These are phyloP conservation scores for Tubosaeta sp. DNA, from an alignment of 768 basidiomycete genomes.

Conservation along the genomic window DNA sequence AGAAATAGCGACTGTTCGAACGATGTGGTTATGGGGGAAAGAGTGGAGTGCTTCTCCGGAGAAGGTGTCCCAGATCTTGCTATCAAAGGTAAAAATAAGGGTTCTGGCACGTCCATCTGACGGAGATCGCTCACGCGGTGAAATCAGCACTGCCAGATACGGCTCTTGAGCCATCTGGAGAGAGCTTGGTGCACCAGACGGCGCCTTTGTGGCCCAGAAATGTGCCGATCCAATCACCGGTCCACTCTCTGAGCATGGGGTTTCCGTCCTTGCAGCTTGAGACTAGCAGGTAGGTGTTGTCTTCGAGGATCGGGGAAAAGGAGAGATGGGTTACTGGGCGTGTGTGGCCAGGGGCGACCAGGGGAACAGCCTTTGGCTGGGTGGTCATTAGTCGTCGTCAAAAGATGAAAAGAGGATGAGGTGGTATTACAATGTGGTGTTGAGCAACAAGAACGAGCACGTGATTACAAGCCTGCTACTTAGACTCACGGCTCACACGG, in stretches of 20 bases:
- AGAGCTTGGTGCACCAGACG: slow-evolving; percentile 95
- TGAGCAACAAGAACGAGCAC: too few relatives aligned
- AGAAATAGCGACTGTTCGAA: slow-evolving; percentile 89
- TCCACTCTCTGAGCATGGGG: slow-evolving; percentile 95
- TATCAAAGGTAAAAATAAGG: slow-evolving; percentile 31
- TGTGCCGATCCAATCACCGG: slow-evolving; percentile 97
- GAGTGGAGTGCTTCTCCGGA: slow-evolving; percentile 85
- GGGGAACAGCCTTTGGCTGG: slow-evolving; percentile 66
- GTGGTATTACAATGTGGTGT: too few relatives aligned
- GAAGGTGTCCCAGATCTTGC: slow-evolving; percentile 96
- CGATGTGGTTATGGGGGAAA: slow-evolving; percentile 98
- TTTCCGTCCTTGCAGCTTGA: slow-evolving; percentile 99
- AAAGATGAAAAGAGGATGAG: neutral
- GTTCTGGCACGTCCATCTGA: neutral
- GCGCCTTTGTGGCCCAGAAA: slow-evolving; percentile 91
- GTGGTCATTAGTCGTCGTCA: slow-evolving; percentile 56
- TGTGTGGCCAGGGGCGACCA: slow-evolving; percentile 83
- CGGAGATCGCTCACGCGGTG: slow-evolving; percentile 68
- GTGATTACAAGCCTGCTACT: too few relatives aligned
- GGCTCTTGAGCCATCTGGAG: slow-evolving; percentile 77
- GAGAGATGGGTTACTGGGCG: slow-evolving; percentile 91
- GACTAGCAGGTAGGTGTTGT: slow-evolving; percentile 84
- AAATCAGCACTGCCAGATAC: slow-evolving; percentile 96
- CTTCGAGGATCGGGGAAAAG: slow-evolving; percentile 82
- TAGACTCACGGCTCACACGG: neutral